Conservation (phyloP, 148 eudicot genomes). For the Hydrangea macrophylla region DNA sequence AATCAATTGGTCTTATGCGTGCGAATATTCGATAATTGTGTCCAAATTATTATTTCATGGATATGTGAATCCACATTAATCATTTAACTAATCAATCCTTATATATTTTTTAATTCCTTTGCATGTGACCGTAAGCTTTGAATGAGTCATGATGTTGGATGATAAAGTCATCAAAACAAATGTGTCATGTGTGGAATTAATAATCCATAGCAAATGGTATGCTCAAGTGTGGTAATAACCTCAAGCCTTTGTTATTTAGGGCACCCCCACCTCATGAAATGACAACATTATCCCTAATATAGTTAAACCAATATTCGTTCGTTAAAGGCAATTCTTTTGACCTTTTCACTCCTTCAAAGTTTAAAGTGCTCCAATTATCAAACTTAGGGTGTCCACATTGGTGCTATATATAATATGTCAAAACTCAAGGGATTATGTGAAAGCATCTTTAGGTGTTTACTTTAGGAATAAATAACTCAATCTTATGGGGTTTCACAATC, state of each 20-base stretch:
- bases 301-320: neutral
- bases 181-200: neutral
- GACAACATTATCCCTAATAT: neutral
- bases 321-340: neutral
- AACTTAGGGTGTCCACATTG: neutral
- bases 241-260: neutral
- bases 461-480: neutral
- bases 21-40: conserved; percentile 57
- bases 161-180: neutral
- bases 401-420: neutral
- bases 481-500: conserved; percentile 15
- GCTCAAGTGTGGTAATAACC: neutral
- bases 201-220: neutral
- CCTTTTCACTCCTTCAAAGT: neutral
- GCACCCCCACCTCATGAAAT: neutral
- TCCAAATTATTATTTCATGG: conserved; percentile 24
- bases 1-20: conserved; percentile 36
- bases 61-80: conserved; percentile 16
- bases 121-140: conserved; percentile 30
- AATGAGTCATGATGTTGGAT: conserved; percentile 14
- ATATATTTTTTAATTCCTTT: conserved; percentile 14
- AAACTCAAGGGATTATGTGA: neutral
- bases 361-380: neutral
- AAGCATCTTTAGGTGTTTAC: conserved; percentile 7
- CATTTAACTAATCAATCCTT: conserved; percentile 32